Conservation (phyloP, 169 alveolate species). For the Plasmodium billcollinsi region DNA sequence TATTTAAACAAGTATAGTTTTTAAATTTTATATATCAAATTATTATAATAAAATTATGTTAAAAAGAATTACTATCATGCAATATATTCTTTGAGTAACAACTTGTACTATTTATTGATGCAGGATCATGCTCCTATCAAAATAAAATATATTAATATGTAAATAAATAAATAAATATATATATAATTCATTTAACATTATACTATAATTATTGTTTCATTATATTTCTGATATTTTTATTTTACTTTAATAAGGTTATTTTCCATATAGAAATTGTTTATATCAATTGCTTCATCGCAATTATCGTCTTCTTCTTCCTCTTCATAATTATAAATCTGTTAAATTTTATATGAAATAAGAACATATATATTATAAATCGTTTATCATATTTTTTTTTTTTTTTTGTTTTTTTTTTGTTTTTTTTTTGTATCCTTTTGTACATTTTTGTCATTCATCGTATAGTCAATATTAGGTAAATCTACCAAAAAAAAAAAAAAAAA, state of each 20-base stretch:
- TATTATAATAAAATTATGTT: conserved; percentile 24
- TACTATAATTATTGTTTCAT: not conserved
- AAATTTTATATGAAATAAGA: too few relatives aligned
- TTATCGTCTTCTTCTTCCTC: conserved; percentile 20
- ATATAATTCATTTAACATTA: not conserved
- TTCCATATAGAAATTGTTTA: conserved; percentile 50
- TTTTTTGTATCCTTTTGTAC: conserved; percentile 5
- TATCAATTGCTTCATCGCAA: conserved; percentile 63
- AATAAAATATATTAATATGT: conserved; percentile 1
- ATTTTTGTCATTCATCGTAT: conserved; percentile 1
- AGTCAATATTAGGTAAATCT: conserved; percentile 1
- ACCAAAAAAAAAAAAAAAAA: not conserved
- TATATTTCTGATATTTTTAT: conserved; percentile 1
- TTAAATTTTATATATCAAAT: not conserved
- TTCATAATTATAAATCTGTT: conserved; percentile 1
- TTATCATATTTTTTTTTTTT: conserved; percentile 2
- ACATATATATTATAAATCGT: not conserved
- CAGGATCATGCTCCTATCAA: conserved; percentile 74
- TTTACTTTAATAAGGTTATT: conserved; percentile 32
- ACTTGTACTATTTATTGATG: conserved; percentile 30
- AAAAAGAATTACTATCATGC: conserved; percentile 27
- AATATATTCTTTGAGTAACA: conserved; percentile 10
- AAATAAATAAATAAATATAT: not conserved
- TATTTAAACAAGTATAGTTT: not conserved
- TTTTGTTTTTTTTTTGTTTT: not conserved